A percentile compares a stretch with the other conserved stretches of the same genome.
phyloP scores from a whole-genome alignment of 2,329 filamentous ascomycete genomes.

The Penicillium sumatraense region DNA sequence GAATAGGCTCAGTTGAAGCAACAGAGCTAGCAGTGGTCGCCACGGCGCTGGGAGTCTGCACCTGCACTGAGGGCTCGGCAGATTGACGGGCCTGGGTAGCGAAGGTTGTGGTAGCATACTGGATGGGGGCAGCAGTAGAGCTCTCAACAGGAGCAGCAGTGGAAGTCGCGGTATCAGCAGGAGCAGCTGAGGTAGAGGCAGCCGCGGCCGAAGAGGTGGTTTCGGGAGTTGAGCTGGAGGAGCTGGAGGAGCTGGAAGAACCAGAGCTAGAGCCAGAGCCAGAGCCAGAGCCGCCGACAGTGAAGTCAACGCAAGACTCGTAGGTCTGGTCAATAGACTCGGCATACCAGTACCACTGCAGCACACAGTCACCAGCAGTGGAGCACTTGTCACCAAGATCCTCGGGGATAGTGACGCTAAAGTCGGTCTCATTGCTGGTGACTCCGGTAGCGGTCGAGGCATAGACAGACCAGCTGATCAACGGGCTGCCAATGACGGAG shows the following conservation, averaged over 20 bases:
- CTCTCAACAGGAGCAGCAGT: background rate
- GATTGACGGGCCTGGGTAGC: slow-evolving; percentile 21
- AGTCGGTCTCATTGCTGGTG: slow-evolving; percentile 31
- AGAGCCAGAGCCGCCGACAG: slow-evolving; percentile 27
- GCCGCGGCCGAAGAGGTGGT: background rate
- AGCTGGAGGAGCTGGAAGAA: slow-evolving; percentile 17
- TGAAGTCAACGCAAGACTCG: slow-evolving; percentile 42
- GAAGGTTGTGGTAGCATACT: slow-evolving; percentile 17
- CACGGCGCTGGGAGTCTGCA: slow-evolving; percentile 3
- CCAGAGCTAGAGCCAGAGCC: slow-evolving; percentile 16
- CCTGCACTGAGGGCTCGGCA: slow-evolving; percentile 5
- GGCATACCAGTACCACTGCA: slow-evolving; percentile 43
- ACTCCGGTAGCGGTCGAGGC: slow-evolving; percentile 35
- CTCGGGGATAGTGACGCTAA: slow-evolving; percentile 38
- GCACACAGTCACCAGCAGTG: slow-evolving; percentile 36
- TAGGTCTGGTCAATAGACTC: slow-evolving; percentile 42
- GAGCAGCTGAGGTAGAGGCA: background rate
- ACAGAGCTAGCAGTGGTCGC: slow-evolving; percentile 6
- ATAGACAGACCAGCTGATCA: slow-evolving; percentile 38
- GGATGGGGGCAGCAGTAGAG: background rate
- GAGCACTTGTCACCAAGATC: slow-evolving; percentile 32
- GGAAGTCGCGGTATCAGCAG: background rate
- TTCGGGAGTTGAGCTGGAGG: background rate
- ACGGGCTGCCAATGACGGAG: slow-evolving; percentile 40
- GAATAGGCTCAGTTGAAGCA: slow-evolving; percentile 13